phyloP scores from a whole-genome alignment of 768 basidiomycete genomes.

The Guyanaporus albipodus region DNA sequence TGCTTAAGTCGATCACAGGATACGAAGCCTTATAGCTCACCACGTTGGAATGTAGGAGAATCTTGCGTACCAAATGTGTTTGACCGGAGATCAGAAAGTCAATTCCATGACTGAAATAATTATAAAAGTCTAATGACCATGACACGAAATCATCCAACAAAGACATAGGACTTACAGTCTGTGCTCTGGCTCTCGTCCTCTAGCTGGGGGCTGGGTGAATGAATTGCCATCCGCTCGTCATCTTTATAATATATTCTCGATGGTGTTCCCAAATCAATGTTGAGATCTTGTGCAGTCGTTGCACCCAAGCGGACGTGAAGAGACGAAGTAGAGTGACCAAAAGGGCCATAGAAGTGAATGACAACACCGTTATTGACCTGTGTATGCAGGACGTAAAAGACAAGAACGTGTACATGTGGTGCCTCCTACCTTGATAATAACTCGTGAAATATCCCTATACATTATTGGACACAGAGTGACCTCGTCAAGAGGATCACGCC shows the following conservation, averaged over 20 bases:
- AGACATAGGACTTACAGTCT: slow-evolving; percentile 40
- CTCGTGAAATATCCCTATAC: slow-evolving; percentile 67
- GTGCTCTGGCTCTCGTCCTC: slow-evolving; percentile 48
- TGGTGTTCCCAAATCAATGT: slow-evolving; percentile 75
- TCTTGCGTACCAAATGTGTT: slow-evolving; percentile 75
- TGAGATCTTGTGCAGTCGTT: slow-evolving; percentile 81
- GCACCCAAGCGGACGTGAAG: slow-evolving; percentile 63
- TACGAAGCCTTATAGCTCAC: slow-evolving; percentile 42
- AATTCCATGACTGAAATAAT: slow-evolving; percentile 88
- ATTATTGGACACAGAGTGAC: slow-evolving; percentile 61
- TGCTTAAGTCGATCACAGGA: slow-evolving; percentile 1
- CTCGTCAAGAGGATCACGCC: slow-evolving; percentile 69
- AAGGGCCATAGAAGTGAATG: slow-evolving; percentile 61
- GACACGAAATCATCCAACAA: not conserved
- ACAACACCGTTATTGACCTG: slow-evolving; percentile 74
- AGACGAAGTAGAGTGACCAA: slow-evolving; percentile 34
- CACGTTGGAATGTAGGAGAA: slow-evolving; percentile 83
- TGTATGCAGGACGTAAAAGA: not conserved
- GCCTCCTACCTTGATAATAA: slow-evolving; percentile 56
- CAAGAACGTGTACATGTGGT: not conserved
- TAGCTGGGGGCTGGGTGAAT: slow-evolving; percentile 44
- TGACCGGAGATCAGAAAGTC: slow-evolving; percentile 78
- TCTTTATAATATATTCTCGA: slow-evolving; percentile 80
- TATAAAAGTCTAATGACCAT: slow-evolving; percentile 69
- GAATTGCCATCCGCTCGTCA: slow-evolving; percentile 84